These are phyloP conservation scores for Hapsidospora chrysogenum DNA, from an alignment of 495 filamentous ascomycete genomes.

Conservation along the genomic window DNA sequence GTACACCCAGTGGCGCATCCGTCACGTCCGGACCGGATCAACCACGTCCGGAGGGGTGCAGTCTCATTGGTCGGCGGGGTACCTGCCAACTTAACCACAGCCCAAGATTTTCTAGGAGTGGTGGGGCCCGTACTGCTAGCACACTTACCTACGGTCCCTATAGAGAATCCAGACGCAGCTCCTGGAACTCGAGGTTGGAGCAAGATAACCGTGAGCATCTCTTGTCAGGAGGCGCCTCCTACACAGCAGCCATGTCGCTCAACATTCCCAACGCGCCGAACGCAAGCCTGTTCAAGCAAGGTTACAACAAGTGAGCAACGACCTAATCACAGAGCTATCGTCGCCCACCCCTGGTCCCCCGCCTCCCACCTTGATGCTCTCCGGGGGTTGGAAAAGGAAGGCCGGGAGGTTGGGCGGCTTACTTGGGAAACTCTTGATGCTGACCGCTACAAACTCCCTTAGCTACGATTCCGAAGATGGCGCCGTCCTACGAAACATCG, in stretches of 20 bases:
- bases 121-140: too few species aligned
- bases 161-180: too few species aligned
- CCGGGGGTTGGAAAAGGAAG: too few species aligned
- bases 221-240: too few species aligned
- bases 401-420: too few species aligned
- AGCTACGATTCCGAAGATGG: conserved; percentile 99
- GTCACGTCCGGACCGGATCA: background rate
- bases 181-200: too few species aligned
- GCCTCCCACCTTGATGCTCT: too few species aligned
- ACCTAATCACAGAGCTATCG: conserved; percentile 7
- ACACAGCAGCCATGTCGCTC: conserved; percentile 55
- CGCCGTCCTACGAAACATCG: conserved; percentile 94
- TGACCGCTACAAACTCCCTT: background rate
- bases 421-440: too few species aligned
- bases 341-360: background rate
- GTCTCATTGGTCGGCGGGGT: background rate
- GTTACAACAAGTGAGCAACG: conserved; percentile 75
- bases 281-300: conserved; percentile 83
- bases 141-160: too few species aligned
- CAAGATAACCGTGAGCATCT: too few species aligned
- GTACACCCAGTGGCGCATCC: too few species aligned
- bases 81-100: background rate
- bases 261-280: conserved; percentile 88
- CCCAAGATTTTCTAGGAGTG: background rate
- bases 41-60: background rate